phyloP scores from a whole-genome alignment of 2,329 filamentous ascomycete species.

The Emmonsiellopsis sp. region DNA sequence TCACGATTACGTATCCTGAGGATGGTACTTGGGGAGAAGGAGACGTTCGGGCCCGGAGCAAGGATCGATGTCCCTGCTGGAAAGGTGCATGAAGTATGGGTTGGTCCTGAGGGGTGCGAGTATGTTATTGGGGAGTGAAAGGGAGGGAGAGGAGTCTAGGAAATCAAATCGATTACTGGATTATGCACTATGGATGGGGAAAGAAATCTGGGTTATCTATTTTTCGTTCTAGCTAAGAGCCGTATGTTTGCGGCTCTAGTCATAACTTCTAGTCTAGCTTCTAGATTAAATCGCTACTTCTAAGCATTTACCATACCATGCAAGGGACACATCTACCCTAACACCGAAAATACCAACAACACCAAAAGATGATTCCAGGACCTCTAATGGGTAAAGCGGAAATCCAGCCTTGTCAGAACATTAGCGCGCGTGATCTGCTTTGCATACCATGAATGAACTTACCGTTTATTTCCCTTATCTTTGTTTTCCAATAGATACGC shows the following conservation, averaged over 20 bases:
- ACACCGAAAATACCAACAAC: too few species aligned
- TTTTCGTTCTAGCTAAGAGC: too few species aligned
- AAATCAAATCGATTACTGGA: too few species aligned
- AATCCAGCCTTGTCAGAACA: conserved; percentile 24
- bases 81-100: conserved; percentile 53
- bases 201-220: too few species aligned
- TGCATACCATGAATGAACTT: background rate
- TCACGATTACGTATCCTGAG: conserved; percentile 50
- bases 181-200: too few species aligned
- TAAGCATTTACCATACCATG: too few species aligned
- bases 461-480: conserved; percentile 38
- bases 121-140: conserved; percentile 53
- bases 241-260: too few species aligned
- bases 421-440: background rate
- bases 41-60: conserved; percentile 47
- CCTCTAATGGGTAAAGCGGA: conserved; percentile 30
- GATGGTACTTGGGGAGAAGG: conserved; percentile 39
- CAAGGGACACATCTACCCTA: too few species aligned
- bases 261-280: too few species aligned
- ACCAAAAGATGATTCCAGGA: too few species aligned
- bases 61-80: conserved; percentile 50
- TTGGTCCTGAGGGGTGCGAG: conserved; percentile 49
- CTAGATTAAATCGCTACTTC: too few species aligned
- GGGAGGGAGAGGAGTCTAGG: background rate
- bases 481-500: conserved; percentile 30